Evolutionary conservation across 805 yeast genomes (phyloP), one percentile per base, ranked within the genome.

Genomic region (Saccharomycopsis microspora): DNA sequence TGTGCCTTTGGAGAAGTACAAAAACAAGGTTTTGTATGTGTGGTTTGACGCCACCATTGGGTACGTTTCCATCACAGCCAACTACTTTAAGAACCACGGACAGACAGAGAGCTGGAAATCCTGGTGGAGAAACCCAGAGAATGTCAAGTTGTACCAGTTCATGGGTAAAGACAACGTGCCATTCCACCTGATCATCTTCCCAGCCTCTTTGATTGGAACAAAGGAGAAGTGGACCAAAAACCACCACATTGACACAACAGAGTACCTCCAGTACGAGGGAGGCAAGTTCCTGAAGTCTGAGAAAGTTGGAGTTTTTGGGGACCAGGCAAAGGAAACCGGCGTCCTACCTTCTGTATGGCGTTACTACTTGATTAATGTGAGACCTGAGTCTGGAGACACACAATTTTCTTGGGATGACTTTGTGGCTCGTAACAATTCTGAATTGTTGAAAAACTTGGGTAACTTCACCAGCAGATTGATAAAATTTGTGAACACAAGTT

Each of bases 111-210:
- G 31, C 5, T 90, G 97, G 97, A 68, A 74, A 58, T 62, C 77
- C 57, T 90, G 98, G 98, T 93, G 99, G 99, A 78, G 77, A 58
- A 72, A 84, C 60, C 95, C 96, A n/a, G 87, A 88, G 46, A 64
- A 88, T 53, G 96, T 93, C 54, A 68, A 84, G 55, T 71, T 93
- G 56, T 87, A 85, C 64, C 99, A 93, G 71, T 93, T 93, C 65
- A 93, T 93, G 99, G 99, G 99, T 67, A 93, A 93, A 65, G 99
- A 93, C 67, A 93, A 93, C 62, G 97, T 89, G 59, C 97, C 97
- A 33, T 93, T 93, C 86, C 99, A 93, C 64, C 84, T 96, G 1
- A 98, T 93, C 48, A 95, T 93, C 48, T 93, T 90, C 87, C 99
- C 99, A 51, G 81, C 94, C 40, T 69, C 95, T 31, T 83, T 81